phyloP scores from a whole-genome alignment of 1,284 basidiomycete species.

The Microbotryum intermedium region DNA sequence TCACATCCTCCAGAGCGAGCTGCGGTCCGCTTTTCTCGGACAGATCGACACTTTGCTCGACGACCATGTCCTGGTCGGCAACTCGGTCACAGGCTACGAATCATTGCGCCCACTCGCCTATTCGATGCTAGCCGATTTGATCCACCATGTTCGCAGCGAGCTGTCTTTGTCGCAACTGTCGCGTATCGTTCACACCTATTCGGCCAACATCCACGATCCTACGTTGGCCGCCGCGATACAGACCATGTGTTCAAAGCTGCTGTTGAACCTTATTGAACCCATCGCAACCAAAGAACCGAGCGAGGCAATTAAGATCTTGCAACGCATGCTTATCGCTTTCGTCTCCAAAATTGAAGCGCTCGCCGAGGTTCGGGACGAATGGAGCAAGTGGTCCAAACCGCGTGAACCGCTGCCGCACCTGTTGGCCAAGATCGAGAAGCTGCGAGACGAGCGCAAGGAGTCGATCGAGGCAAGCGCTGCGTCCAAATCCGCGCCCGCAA shows the following conservation, averaged over 20 bases:
- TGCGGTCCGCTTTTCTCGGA: slow-evolving; percentile 69
- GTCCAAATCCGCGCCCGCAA: slow-evolving; percentile 5
- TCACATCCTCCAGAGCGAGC: slow-evolving; percentile 75
- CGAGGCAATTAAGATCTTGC: slow-evolving; percentile 59
- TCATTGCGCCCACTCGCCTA: slow-evolving; percentile 75
- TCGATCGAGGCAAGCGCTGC: slow-evolving; percentile 6
- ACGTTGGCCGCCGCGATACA: slow-evolving; percentile 74
- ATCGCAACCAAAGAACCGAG: slow-evolving; percentile 58
- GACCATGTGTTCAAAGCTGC: slow-evolving; percentile 85
- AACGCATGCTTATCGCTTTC: slow-evolving; percentile 70
- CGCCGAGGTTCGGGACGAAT: slow-evolving; percentile 40
- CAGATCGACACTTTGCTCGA: slow-evolving; percentile 86
- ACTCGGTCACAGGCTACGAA: slow-evolving; percentile 68
- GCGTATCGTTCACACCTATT: slow-evolving; percentile 75
- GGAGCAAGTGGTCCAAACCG: slow-evolving; percentile 29
- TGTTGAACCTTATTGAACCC: slow-evolving; percentile 80
- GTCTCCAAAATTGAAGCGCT: slow-evolving; percentile 81
- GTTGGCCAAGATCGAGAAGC: slow-evolving; percentile 49
- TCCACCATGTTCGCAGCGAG: slow-evolving; percentile 83
- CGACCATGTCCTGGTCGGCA: slow-evolving; percentile 83
- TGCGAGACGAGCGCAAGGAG: slow-evolving; percentile 24
- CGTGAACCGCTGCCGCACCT: slow-evolving; percentile 31
- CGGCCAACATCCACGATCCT: slow-evolving; percentile 82
- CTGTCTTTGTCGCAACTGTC: slow-evolving; percentile 70
- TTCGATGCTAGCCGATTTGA: slow-evolving; percentile 82